Conservation (phyloP, 192 early-diverging fungal genomes). For the Dissophora globulifera region DNA sequence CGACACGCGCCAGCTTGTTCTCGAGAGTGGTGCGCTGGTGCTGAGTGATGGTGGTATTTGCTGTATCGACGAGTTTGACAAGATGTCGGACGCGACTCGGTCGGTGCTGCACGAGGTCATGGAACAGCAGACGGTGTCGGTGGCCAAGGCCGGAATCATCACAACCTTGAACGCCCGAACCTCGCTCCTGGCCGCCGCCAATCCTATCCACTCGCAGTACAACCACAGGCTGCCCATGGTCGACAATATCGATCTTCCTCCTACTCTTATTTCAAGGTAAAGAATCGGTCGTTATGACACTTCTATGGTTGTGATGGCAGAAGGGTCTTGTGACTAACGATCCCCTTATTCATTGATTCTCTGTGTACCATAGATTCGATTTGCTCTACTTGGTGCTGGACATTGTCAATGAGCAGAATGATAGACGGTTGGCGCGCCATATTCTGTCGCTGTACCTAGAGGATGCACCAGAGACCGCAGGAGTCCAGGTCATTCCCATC, state of each 20-base stretch:
- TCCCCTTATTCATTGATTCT: too few relatives aligned
- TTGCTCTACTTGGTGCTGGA: conserved; percentile 93
- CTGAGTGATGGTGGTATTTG: conserved; percentile 96
- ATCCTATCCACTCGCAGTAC: conserved; percentile 93
- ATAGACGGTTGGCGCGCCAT: conserved; percentile 89
- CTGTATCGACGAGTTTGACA: conserved; percentile 99
- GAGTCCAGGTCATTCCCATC: conserved; percentile 65
- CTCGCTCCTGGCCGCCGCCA: conserved; percentile 93
- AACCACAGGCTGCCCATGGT: conserved; percentile 83
- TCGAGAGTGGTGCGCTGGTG: conserved; percentile 97
- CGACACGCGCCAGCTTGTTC: conserved; percentile 92
- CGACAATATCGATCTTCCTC: conserved; percentile 91
- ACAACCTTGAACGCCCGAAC: conserved; percentile 97
- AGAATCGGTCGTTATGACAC: too few relatives aligned
- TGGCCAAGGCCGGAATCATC: conserved; percentile 99
- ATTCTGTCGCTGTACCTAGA: conserved; percentile 88
- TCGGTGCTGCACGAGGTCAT: conserved; percentile 98
- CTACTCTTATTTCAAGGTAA: conserved; percentile 92
- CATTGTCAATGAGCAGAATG: conserved; percentile 84
- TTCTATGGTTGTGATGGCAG: too few relatives aligned
- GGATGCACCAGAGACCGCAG: conserved; percentile 60
- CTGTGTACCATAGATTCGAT: conserved; percentile 87
- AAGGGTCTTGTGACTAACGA: too few relatives aligned
- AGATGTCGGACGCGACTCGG: conserved; percentile 94
- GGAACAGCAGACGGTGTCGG: conserved; percentile 99